Conservation (phyloP, 2,329 filamentous ascomycete species). For the Fusarium phyllophilum region DNA sequence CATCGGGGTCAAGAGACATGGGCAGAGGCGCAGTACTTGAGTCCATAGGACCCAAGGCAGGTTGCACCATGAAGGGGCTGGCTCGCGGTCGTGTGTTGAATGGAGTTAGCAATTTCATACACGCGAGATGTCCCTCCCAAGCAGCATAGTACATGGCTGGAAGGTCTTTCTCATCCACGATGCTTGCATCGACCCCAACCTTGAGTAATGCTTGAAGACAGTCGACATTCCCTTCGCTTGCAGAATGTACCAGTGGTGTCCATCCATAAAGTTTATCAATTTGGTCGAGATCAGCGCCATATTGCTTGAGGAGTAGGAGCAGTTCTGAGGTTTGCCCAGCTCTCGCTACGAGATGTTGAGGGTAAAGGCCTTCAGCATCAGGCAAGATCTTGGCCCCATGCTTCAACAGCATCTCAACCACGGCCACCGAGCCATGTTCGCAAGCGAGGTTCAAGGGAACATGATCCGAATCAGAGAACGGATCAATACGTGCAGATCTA, state of each 20-base stretch:
- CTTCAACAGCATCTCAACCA: constrained; percentile 85
- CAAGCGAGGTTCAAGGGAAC: constrained; percentile 95
- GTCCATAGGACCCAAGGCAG: constrained; percentile 55
- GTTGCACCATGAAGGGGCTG: constrained; percentile 58
- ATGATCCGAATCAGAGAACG: constrained; percentile 86
- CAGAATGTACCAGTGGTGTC: constrained; percentile 96
- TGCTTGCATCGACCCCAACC: constrained; percentile 79
- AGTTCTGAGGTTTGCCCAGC: constrained; percentile 85
- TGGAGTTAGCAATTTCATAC: constrained; percentile 86
- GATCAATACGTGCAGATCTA: constrained; percentile 85
- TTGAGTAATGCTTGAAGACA: constrained; percentile 86
- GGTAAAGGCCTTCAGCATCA: constrained; percentile 94
- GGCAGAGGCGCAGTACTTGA: constrained; percentile 64
- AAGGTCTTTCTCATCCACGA: constrained; percentile 90
- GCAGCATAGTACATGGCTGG: constrained; percentile 98
- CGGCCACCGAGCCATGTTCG: constrained; percentile 86
- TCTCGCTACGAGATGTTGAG: constrained; percentile 94
- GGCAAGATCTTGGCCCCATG: constrained; percentile 85
- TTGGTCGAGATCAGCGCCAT: constrained; percentile 91
- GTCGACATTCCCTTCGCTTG: constrained; percentile 92
- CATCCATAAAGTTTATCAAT: constrained; percentile 96
- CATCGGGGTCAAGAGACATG: constrained; percentile 81
- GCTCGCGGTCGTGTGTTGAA: constrained; percentile 58
- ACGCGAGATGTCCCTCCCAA: constrained; percentile 96
- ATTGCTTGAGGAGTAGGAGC: constrained; percentile 81